Base-by-base conservation (phyloP, 805 yeast genomes). In the Vanderwaltozyma tropicalis region DNA sequence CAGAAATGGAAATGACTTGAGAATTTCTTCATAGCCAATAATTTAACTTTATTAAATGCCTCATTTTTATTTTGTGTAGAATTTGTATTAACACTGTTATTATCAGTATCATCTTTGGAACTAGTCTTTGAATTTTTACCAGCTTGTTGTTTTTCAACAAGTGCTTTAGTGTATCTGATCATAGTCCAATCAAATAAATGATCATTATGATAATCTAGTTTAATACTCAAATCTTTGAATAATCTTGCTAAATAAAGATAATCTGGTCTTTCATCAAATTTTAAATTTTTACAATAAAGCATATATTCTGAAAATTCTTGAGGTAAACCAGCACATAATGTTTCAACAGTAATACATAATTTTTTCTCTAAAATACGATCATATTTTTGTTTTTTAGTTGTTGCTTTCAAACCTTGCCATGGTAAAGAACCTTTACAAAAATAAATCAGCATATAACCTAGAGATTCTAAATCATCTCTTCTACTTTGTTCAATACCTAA, bases 371-470 rank as follows among this genome's bases (percentile, higher is more conserved):
- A 79, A 52, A 89, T 92, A 44, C 96, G 75, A 65, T 89, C 96
- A 63, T 89, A 89, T 64, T 92, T 89, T 62, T 89, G 96, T 66
- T 94, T 84, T 67, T 89, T 89, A 13, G 96, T 86, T 19, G 89
- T 92, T 28, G 97, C 98, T 64, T 87, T 87, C 54, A 89, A 73
- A 4, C 98, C 98, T 65, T 89, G 98, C 98, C 98, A 89, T 38
- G 98, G 98, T 53, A 89, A 74, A 14, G 94, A 82, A 31, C 98
- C 97, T 41, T 95, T 77, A 62, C 95, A 82, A 59, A 89, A 92
- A 64, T 89, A 89, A 50, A 89, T 84, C 51, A 92, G 71, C 38
- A 89, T 96, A 58, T 89, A 89, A 35, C 96, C 97, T 55, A 89
- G 72, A 44, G 92, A 80, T 66, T 92, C 98, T 52, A 89, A 72